A percentile compares a stretch with the other conserved stretches of the same genome.
Conservation (phyloP, 2,329 filamentous ascomycete genomes). For the Tolypocladium guangdongense region DNA sequence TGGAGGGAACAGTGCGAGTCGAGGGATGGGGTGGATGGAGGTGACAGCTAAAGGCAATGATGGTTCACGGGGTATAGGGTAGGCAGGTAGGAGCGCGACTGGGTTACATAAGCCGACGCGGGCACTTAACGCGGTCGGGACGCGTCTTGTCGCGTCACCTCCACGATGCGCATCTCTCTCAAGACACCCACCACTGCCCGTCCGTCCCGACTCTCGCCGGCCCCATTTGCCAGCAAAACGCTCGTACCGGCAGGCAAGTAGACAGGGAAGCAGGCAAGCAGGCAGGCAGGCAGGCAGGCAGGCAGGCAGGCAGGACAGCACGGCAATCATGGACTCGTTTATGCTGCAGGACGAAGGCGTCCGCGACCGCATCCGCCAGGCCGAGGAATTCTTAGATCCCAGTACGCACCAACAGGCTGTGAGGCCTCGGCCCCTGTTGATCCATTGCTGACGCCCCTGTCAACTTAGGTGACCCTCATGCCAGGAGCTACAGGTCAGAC, state of each 20-base stretch:
- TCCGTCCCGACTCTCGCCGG: not conserved
- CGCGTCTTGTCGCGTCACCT: constrained; percentile 4
- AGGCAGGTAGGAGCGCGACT: not conserved
- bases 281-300: not conserved
- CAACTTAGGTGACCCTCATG: constrained; percentile 37
- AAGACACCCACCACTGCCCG: not conserved
- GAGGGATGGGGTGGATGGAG: not conserved
- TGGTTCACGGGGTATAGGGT: not conserved
- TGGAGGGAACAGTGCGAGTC: not conserved
- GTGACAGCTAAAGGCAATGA: too few relatives aligned
- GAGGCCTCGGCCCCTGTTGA: not conserved
- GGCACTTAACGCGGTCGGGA: constrained; percentile 2
- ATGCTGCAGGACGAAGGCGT: constrained; percentile 78
- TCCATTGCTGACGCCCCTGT: not conserved
- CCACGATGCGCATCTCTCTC: not conserved
- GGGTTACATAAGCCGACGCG: not conserved
- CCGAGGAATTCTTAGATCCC: constrained; percentile 89
- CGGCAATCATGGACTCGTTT: constrained; percentile 53
- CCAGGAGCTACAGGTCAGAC: constrained; percentile 73
- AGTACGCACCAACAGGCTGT: constrained; percentile 40
- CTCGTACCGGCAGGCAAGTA: not conserved
- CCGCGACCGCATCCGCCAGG: constrained; percentile 72
- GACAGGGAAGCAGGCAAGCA: not conserved
- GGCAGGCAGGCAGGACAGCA: not conserved
- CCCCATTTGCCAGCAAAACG: not conserved